These are phyloP conservation scores for Tulasnella sp. DNA, from an alignment of 768 basidiomycete genomes.

Conservation along the genomic window DNA sequence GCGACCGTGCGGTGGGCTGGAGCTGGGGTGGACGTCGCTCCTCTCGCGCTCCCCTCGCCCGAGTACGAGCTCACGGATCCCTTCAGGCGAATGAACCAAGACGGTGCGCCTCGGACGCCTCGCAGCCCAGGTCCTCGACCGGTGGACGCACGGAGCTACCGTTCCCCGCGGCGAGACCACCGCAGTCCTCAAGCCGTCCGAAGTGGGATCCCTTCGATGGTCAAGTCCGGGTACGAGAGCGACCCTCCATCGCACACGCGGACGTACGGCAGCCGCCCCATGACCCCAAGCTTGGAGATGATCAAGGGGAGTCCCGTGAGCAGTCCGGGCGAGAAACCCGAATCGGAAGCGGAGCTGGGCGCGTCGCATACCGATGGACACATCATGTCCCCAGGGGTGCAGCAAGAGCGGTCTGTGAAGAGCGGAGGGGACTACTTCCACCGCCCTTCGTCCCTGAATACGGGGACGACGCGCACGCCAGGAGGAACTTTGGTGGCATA, in stretches of 20 bases:
- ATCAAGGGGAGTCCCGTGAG: conserved; percentile 21
- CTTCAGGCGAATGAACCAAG: conserved; percentile 68
- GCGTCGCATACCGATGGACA: neutral
- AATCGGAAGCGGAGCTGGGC: neutral
- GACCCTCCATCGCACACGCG: conserved; percentile 24
- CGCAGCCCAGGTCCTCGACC: conserved; percentile 11
- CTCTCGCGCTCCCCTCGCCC: conserved; percentile 84
- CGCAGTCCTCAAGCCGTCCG: conserved; percentile 6
- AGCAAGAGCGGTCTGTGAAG: neutral
- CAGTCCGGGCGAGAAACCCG: conserved; percentile 12
- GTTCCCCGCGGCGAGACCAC: neutral
- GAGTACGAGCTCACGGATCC: conserved; percentile 92
- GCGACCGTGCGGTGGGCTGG: conserved; percentile 89
- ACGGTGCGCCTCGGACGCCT: conserved; percentile 45
- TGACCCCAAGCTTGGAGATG: neutral
- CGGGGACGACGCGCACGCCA: neutral
- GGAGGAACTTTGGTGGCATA: neutral
- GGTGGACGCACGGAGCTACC: conserved; percentile 53
- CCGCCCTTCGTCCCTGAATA: neutral
- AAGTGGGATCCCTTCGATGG: conserved; percentile 50
- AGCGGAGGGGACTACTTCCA: neutral
- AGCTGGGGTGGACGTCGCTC: conserved; percentile 78
- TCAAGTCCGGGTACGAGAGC: conserved; percentile 43
- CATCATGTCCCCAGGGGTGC: neutral
- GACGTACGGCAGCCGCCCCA: neutral